phyloP scores from a whole-genome alignment of 345 rosid genomes.

The Gossypium sturtianum region DNA sequence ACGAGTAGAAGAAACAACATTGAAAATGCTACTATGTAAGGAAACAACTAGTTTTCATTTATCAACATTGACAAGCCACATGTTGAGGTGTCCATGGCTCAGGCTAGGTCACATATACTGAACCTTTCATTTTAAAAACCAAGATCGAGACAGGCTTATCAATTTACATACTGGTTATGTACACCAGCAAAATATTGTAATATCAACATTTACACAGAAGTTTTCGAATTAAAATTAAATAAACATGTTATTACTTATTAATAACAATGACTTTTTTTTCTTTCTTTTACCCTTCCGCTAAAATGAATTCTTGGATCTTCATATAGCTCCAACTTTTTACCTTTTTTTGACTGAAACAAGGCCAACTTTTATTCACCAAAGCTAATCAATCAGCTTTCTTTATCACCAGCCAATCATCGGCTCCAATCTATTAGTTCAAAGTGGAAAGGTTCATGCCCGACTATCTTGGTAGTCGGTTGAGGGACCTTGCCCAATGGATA shows the following conservation, averaged over 20 bases:
- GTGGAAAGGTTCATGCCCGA: too few relatives aligned
- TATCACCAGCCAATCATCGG: too few relatives aligned
- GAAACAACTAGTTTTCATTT: neutral
- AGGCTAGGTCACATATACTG: neutral
- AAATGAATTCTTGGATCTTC: too few relatives aligned
- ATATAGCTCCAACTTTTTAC: too few relatives aligned
- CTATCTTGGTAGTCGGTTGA: too few relatives aligned
- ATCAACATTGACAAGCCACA: neutral
- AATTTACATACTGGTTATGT: neutral
- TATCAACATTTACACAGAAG: neutral
- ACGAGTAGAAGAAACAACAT: neutral
- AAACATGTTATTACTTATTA: neutral
- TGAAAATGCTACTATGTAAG: neutral
- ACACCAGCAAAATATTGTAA: neutral
- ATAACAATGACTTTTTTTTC: too few relatives aligned
- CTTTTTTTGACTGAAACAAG: too few relatives aligned
- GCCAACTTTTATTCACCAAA: too few relatives aligned
- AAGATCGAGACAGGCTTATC: neutral
- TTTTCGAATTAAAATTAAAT: neutral
- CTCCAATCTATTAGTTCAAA: too few relatives aligned
- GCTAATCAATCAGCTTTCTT: too few relatives aligned
- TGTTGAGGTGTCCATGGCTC: neutral
- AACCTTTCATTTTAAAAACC: neutral
- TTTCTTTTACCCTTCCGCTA: too few relatives aligned
- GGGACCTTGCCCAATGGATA: too few relatives aligned